These are phyloP conservation scores for Lachnellula occidentalis DNA, from an alignment of 2,329 filamentous ascomycete genomes.

Conservation along the genomic window DNA sequence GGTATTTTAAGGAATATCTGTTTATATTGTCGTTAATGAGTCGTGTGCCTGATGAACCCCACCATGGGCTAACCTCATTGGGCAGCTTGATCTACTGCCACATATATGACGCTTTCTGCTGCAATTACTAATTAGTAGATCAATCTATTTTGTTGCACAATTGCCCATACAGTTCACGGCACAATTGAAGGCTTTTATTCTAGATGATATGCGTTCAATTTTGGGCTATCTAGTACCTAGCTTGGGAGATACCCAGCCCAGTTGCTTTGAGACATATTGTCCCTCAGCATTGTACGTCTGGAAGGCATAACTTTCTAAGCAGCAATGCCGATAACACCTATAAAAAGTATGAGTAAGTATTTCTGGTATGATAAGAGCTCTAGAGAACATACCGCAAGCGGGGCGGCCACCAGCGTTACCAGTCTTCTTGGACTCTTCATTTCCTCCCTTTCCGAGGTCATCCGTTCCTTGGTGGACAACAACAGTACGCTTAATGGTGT, in stretches of 20 bases:
- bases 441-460: conserved; percentile 86
- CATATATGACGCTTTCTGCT: too few relatives aligned
- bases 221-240: not conserved
- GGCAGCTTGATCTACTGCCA: not conserved
- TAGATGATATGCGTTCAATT: too few relatives aligned
- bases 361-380: not conserved
- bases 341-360: conserved; percentile 9
- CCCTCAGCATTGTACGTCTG: not conserved
- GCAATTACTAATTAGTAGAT: too few relatives aligned
- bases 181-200: not conserved
- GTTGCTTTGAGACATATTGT: not conserved
- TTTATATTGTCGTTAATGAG: not conserved
- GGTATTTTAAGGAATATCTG: not conserved
- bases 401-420: conserved; percentile 91
- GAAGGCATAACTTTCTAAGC: conserved; percentile 43
- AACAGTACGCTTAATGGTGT: conserved; percentile 67
- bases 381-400: conserved; percentile 70
- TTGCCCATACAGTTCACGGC: not conserved
- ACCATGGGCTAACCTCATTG: not conserved
- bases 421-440: conserved; percentile 97
- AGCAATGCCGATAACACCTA: conserved; percentile 85
- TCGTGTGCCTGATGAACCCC: conserved; percentile 1
- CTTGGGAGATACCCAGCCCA: not conserved
- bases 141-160: too few relatives aligned
- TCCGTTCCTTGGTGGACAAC: conserved; percentile 94